Evolutionary conservation across 2,329 filamentous ascomycete genomes (phyloP).

Genomic region (Sarocladiaceae sp.): DNA sequence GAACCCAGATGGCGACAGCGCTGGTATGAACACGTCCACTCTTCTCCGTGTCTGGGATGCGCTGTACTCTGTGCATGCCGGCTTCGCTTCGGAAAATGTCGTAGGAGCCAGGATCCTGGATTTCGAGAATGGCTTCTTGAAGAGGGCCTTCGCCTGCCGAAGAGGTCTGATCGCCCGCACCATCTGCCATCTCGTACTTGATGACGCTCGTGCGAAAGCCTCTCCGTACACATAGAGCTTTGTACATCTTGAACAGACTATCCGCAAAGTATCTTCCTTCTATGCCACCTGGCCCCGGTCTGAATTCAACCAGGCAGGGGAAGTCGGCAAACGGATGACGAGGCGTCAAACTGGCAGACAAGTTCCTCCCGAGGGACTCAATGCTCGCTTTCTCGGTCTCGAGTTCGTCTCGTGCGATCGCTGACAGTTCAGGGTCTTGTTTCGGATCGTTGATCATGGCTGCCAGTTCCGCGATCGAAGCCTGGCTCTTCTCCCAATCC

Average conservation of each 20-base stretch:
- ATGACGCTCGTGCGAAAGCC: constrained; percentile 65
- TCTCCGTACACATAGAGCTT: constrained; percentile 65
- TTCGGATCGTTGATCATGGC: constrained; percentile 40
- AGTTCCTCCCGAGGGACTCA: constrained; percentile 55
- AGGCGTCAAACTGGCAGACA: constrained; percentile 78
- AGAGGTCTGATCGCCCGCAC: constrained; percentile 47
- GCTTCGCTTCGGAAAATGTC: constrained; percentile 80
- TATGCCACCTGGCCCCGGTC: constrained; percentile 85
- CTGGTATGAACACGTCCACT: constrained; percentile 92
- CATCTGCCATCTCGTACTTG: constrained; percentile 76
- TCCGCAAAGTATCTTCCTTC: constrained; percentile 90
- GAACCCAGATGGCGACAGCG: constrained; percentile 85
- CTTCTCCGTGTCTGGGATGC: constrained; percentile 85
- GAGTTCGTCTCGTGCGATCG: constrained; percentile 79
- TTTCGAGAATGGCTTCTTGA: constrained; percentile 82
- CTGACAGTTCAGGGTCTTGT: constrained; percentile 65
- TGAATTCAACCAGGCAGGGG: constrained; percentile 86
- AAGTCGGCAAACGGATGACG: constrained; percentile 85
- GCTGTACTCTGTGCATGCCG: constrained; percentile 92
- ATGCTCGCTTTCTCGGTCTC: constrained; percentile 59
- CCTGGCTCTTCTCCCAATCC: constrained; percentile 52
- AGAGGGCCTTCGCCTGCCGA: constrained; percentile 63
- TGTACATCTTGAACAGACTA: constrained; percentile 87
- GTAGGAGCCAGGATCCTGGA: constrained; percentile 74
- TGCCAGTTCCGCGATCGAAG: constrained; percentile 50